Evolutionary conservation across 2,329 filamentous ascomycete genomes (phyloP).

Genomic region (Colletotrichum limetticola): DNA sequence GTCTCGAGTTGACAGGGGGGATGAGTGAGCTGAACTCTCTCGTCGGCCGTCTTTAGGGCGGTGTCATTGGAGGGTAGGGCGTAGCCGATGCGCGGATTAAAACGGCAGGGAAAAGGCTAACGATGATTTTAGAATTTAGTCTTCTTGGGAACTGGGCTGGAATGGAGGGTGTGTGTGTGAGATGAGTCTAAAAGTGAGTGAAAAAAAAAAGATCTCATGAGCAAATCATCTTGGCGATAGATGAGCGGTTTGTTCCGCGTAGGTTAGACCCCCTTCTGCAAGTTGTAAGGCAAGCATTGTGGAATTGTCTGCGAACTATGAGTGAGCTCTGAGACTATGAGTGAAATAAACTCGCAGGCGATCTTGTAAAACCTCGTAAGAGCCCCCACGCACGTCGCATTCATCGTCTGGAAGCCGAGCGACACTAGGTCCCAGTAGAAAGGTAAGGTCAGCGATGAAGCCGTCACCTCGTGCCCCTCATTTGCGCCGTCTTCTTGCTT

Average conservation of each 20-base stretch:
- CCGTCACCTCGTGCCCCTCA: not conserved
- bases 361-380: too few species aligned
- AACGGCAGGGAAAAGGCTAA: not conserved
- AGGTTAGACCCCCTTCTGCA: not conserved
- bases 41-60: not conserved
- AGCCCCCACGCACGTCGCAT: not conserved
- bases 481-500: not conserved
- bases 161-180: not conserved
- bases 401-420: not conserved
- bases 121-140: not conserved
- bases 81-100: not conserved
- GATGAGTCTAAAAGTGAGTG: not conserved
- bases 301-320: not conserved
- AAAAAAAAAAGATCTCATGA: not conserved
- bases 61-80: not conserved
- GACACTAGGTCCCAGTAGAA: not conserved
- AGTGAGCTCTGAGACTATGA: not conserved
- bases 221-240: constrained; percentile 7
- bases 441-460: not conserved
- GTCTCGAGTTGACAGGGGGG: not conserved
- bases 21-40: constrained; percentile 27
- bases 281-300: not conserved
- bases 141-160: not conserved
- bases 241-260: not conserved
- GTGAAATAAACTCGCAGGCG: not conserved